Evolutionary conservation across 2,329 filamentous ascomycete genomes (phyloP).

Genomic region (Colletotrichum sp.): DNA sequence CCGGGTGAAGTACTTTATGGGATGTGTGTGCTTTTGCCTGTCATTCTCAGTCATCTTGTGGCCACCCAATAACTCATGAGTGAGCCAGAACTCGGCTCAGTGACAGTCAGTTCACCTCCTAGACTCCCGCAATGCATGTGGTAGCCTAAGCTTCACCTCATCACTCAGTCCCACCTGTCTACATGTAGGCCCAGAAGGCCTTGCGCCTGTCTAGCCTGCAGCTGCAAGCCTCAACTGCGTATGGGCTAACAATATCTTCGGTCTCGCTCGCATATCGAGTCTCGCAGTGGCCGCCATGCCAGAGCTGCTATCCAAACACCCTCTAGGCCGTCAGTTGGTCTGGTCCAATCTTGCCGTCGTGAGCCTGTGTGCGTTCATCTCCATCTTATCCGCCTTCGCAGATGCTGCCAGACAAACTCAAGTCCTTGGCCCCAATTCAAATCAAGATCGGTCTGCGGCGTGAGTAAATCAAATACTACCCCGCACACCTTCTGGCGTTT

Average conservation of each 20-base stretch:
- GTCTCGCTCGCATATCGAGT: neutral
- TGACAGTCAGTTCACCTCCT: neutral
- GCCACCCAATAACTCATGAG: neutral
- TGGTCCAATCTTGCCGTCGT: neutral
- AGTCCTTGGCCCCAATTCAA: neutral
- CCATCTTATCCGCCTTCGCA: neutral
- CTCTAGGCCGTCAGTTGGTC: neutral
- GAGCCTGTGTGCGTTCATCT: slow-evolving; percentile 4
- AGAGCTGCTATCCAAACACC: neutral
- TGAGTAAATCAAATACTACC: slow-evolving; percentile 9
- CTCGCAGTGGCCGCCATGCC: neutral
- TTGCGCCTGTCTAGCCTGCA: neutral
- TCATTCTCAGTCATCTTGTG: neutral
- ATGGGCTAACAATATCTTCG: neutral
- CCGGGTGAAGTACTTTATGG: neutral
- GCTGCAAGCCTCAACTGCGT: neutral
- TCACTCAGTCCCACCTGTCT: neutral
- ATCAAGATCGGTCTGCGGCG: neutral
- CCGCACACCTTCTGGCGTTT: slow-evolving; percentile 13
- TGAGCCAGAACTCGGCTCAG: neutral
- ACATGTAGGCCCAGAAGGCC: neutral
- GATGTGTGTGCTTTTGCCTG: neutral
- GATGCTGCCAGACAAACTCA: neutral
- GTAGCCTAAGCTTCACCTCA: neutral
- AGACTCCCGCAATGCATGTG: neutral